Percentiles rank a stretch among this genome's conserved stretches.
phyloP scores from a whole-genome alignment of 306 rosid genomes.

The Psophocarpus tetragonolobus region DNA sequence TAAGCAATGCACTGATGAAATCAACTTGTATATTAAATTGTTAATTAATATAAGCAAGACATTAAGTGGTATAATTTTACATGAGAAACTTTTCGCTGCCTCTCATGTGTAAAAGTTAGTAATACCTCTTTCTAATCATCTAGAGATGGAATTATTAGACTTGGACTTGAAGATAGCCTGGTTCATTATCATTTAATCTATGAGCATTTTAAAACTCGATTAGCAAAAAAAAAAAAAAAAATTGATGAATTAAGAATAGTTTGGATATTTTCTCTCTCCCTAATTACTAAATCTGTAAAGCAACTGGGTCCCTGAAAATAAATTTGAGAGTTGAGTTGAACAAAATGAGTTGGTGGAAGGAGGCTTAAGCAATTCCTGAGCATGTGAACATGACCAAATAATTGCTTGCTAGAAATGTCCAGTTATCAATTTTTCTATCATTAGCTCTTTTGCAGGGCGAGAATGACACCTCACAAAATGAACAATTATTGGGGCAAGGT shows the following conservation, averaged over 20 bases:
- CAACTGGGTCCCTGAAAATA: neutral
- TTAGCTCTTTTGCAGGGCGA: constrained; percentile 86
- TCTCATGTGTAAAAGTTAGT: neutral
- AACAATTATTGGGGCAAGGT: constrained; percentile 56
- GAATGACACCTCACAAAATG: constrained; percentile 59
- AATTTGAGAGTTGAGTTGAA: neutral
- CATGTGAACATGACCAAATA: neutral
- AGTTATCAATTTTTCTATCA: constrained; percentile 34
- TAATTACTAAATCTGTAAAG: neutral
- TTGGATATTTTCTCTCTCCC: neutral
- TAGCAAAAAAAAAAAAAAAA: neutral
- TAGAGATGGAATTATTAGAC: neutral
- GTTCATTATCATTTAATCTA: neutral
- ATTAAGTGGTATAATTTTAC: constrained; percentile 6
- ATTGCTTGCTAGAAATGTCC: constrained; percentile 8
- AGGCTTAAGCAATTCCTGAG: constrained; percentile 18
- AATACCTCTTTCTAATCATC: neutral
- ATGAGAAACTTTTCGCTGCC: neutral
- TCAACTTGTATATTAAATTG: neutral
- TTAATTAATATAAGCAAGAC: neutral
- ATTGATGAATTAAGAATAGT: neutral
- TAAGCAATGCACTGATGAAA: neutral
- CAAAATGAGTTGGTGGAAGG: neutral
- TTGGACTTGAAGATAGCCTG: constrained; percentile 1
- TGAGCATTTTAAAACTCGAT: neutral